A percentile compares a stretch with the other conserved stretches of the same genome.
Evolutionary conservation across 1,284 basidiomycete genomes (phyloP).

Genomic region (Boletellus deceptivus): DNA sequence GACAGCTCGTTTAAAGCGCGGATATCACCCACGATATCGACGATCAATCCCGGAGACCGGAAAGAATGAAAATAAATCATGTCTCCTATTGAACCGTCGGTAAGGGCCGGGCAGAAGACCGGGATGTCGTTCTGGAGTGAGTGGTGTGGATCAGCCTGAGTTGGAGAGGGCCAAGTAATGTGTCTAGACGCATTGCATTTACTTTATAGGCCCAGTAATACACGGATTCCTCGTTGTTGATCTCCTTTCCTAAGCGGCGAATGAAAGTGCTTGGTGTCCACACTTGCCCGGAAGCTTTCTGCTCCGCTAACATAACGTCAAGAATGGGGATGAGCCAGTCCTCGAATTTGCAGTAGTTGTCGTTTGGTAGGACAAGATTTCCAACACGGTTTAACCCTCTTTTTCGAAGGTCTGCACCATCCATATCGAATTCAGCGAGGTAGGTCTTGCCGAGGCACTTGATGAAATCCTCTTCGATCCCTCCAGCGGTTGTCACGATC

Average conservation of each 20-base stretch:
- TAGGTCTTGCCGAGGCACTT: slow-evolving; percentile 98
- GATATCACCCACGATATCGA: slow-evolving; percentile 97
- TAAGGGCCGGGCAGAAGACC: slow-evolving; percentile 97
- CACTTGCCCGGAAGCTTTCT: slow-evolving; percentile 65
- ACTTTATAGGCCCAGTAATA: slow-evolving; percentile 99
- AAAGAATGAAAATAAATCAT: slow-evolving; percentile 99
- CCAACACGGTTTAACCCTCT: slow-evolving; percentile 96
- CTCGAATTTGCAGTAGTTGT: slow-evolving; percentile 99
- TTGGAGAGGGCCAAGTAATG: slow-evolving; percentile 9
- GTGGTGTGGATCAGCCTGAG: slow-evolving; percentile 29
- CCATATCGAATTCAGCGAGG: slow-evolving; percentile 89
- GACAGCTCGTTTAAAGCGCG: slow-evolving; percentile 89
- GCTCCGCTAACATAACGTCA: slow-evolving; percentile 89
- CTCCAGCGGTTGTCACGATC: slow-evolving; percentile 96
- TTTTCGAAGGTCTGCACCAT: slow-evolving; percentile 84
- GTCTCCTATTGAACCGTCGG: slow-evolving; percentile 96
- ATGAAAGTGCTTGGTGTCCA: slow-evolving; percentile 98
- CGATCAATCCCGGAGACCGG: slow-evolving; percentile 81
- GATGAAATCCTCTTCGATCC: slow-evolving; percentile 98
- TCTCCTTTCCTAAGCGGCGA: slow-evolving; percentile 89
- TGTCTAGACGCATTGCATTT: slow-evolving; percentile 36
- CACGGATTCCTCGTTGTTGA: slow-evolving; percentile 94
- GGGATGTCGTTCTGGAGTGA: slow-evolving; percentile 87
- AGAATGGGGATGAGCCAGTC: slow-evolving; percentile 98
- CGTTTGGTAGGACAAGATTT: slow-evolving; percentile 97